Base-by-base conservation (phyloP, 495 filamentous ascomycete genomes). In the Podospora comata region DNA sequence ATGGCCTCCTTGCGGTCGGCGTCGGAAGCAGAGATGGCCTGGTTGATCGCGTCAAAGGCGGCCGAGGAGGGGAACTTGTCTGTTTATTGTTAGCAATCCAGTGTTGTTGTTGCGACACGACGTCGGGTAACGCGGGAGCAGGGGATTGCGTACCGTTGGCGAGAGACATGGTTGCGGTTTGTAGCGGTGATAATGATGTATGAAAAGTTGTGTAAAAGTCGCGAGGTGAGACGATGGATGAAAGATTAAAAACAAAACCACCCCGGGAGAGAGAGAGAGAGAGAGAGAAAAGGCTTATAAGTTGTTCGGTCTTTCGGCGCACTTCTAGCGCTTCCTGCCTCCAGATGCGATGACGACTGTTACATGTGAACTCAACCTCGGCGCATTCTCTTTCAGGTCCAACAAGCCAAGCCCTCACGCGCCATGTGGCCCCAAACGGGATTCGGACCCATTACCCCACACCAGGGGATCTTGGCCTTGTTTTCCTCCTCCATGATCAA, bases 21-120 rank as follows among this genome's bases (percentile, higher is more conserved):
- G 18, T 88, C 86, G 76, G 87, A 86, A 68, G 85, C 79, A 68
- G 84, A 80, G 70, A 98, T 89, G 60, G 92, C 87, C 68, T 80
- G 71, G 80, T 91, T 86, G 85, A 99, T 97, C 73, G 82, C 82
- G 76, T 99, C 95, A 81, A 99, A 99, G 69, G 93, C 92, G 60
- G 81, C 88, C 62, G 94, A 97, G 70, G 95, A 90, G 65, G 96
- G 95, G 83, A 96, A 97, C 68, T 87, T 87, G 82, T 88, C 93
- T 97, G 73, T 60, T 23, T 53, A 27, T 59, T 57, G 70, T 70
- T 23, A 72, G 67, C 53, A 18, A 34, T 34, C 28, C 4, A 27
- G 63, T 48, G 30, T 32, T 32, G 20, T 7, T 2, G 27, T 26
- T 28, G 20, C 61, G 26, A 23, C 23, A 23, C 15, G 55, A 66